Evolutionary conservation across 2,329 filamentous ascomycete genomes (phyloP).

Genomic region (Nemania bipapillata): DNA sequence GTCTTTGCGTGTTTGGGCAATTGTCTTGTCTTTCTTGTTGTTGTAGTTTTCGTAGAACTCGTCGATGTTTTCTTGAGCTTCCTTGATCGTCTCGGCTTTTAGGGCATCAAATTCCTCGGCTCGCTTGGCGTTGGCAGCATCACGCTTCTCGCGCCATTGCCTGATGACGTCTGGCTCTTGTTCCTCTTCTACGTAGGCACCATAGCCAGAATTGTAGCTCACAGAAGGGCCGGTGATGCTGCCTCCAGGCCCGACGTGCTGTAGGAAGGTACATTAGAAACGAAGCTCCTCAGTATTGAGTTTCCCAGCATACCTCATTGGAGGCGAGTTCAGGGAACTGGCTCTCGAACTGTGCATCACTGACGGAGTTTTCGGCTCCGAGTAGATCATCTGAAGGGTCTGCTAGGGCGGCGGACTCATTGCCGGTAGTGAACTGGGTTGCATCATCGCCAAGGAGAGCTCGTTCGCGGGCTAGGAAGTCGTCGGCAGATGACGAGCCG

Average conservation of each 20-base stretch:
- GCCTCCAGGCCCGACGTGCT: slow-evolving; percentile 79
- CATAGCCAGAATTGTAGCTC: slow-evolving; percentile 70
- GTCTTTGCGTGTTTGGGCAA: slow-evolving; percentile 87
- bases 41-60: slow-evolving; percentile 99
- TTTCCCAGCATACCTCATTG: slow-evolving; percentile 71
- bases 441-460: slow-evolving; percentile 92
- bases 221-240: slow-evolving; percentile 80
- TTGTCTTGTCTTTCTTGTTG: slow-evolving; percentile 93
- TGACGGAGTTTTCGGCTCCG: slow-evolving; percentile 64
- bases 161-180: slow-evolving; percentile 88
- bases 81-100: slow-evolving; percentile 85
- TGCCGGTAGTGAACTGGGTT: slow-evolving; percentile 82
- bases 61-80: slow-evolving; percentile 93
- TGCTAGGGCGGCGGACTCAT: slow-evolving; percentile 73
- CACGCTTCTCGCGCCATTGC: slow-evolving; percentile 91
- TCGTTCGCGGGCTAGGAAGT: slow-evolving; percentile 92
- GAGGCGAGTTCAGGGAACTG: slow-evolving; percentile 84
- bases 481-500: slow-evolving; percentile 72
- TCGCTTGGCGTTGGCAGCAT: slow-evolving; percentile 83
- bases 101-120: slow-evolving; percentile 83
- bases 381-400: slow-evolving; percentile 77
- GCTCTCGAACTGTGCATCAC: slow-evolving; percentile 75
- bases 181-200: slow-evolving; percentile 70
- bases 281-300: not conserved
- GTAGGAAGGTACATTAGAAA: slow-evolving; percentile 40